Conservation (phyloP, 345 rosid genomes). For the Melastoma malabathricum region DNA sequence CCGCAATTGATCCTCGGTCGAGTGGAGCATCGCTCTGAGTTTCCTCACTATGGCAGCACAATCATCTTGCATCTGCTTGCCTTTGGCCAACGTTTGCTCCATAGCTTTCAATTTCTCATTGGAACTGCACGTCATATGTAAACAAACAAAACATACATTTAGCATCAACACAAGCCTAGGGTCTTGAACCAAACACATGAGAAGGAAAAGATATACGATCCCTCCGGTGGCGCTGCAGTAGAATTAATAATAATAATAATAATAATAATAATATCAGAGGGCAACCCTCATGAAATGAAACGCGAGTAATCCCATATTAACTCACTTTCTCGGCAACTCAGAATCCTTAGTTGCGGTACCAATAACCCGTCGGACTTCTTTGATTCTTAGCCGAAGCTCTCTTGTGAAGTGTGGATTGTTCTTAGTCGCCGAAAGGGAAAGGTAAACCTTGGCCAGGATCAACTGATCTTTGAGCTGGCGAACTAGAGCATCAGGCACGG, state of each 20-base stretch:
- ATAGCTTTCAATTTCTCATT: conserved; percentile 59
- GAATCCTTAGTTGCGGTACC: conserved; percentile 71
- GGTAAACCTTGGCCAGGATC: conserved; percentile 77
- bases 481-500: conserved; percentile 48
- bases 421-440: conserved; percentile 65
- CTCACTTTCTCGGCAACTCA: conserved; percentile 67
- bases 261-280: too few relatives aligned
- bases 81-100: conserved; percentile 80
- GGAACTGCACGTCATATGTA: conserved; percentile 31
- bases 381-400: conserved; percentile 75
- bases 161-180: too few relatives aligned
- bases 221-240: too few relatives aligned
- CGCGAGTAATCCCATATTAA: conserved; percentile 1
- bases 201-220: too few relatives aligned
- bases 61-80: conserved; percentile 81
- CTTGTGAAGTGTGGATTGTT: conserved; percentile 54
- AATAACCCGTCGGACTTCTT: conserved; percentile 68
- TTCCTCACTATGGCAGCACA: conserved; percentile 75
- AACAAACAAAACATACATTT: not conserved
- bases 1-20: conserved; percentile 89
- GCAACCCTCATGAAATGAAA: too few relatives aligned
- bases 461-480: conserved; percentile 84
- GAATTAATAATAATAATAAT: too few relatives aligned
- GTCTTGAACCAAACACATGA: too few relatives aligned
- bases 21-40: conserved; percentile 95